phyloP scores from a whole-genome alignment of 2,329 filamentous ascomycete species.

The Exserohilum rostratum region DNA sequence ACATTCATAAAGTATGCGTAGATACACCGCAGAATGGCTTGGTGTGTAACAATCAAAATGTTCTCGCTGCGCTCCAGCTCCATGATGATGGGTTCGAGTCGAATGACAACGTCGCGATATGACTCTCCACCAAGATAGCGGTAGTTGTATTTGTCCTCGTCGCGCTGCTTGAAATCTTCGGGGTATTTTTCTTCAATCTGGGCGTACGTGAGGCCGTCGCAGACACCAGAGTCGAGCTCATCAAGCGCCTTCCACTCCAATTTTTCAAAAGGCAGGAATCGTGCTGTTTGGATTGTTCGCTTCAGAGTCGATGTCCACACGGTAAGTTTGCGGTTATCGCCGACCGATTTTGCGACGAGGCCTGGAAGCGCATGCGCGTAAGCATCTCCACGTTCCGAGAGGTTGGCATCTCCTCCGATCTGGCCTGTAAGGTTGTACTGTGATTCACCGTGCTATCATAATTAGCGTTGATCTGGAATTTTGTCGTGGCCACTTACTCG shows the following conservation, averaged over 20 bases:
- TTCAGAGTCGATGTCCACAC: slow-evolving; percentile 78
- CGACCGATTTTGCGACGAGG: slow-evolving; percentile 82
- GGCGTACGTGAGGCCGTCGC: slow-evolving; percentile 93
- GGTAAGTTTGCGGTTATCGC: slow-evolving; percentile 71
- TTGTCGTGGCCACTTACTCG: slow-evolving; percentile 64
- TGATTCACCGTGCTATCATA: slow-evolving; percentile 83
- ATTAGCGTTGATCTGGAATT: slow-evolving; percentile 16
- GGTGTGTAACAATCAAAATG: slow-evolving; percentile 96
- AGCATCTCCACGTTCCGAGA: slow-evolving; percentile 84
- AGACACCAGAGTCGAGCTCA: slow-evolving; percentile 94
- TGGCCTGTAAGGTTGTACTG: slow-evolving; percentile 87
- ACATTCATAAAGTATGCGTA: slow-evolving; percentile 99
- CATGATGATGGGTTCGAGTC: slow-evolving; percentile 99
- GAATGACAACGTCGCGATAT: slow-evolving; percentile 95
- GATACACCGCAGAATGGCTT: slow-evolving; percentile 94
- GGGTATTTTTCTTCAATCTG: slow-evolving; percentile 91
- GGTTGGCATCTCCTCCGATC: slow-evolving; percentile 88
- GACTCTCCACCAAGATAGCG: slow-evolving; percentile 96
- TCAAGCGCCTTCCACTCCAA: slow-evolving; percentile 98
- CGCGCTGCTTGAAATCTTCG: slow-evolving; percentile 91
- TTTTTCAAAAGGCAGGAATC: slow-evolving; percentile 89
- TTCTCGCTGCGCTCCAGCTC: slow-evolving; percentile 95
- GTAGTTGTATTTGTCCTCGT: slow-evolving; percentile 99
- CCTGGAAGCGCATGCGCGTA: slow-evolving; percentile 86
- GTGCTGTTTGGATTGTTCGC: slow-evolving; percentile 90